Evolutionary conservation across 2,329 filamentous ascomycete species (phyloP).

Genomic region (Cordyceps javanica): DNA sequence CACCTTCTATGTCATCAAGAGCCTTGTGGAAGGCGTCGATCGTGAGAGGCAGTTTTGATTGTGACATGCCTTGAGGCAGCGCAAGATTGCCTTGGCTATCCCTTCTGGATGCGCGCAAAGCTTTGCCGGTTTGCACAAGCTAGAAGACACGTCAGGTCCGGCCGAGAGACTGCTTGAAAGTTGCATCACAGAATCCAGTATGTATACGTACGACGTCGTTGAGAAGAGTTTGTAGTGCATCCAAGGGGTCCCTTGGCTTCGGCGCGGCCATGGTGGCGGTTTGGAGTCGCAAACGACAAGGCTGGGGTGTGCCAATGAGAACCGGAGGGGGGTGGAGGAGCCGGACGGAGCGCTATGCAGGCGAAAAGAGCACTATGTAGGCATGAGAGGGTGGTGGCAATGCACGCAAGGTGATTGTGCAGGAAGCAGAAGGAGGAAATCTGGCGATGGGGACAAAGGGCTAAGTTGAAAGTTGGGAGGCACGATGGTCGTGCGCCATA

Average conservation of each 20-base stretch:
- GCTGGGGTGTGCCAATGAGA: background rate
- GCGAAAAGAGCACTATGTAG: background rate
- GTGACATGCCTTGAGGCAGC: constrained; percentile 26
- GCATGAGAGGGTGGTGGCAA: background rate
- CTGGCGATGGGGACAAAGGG: background rate
- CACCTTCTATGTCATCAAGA: constrained; percentile 50
- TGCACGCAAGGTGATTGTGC: background rate
- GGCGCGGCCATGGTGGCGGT: constrained; percentile 25
- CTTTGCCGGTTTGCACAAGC: constrained; percentile 55
- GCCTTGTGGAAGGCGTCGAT: constrained; percentile 44
- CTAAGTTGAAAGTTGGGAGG: no score
- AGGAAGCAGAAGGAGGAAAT: background rate
- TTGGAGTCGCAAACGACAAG: constrained; percentile 5
- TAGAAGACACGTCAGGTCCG: constrained; percentile 22
- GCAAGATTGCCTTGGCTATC: constrained; percentile 36
- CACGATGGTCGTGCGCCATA: no score
- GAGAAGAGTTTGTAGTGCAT: constrained; percentile 46
- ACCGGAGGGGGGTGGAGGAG: background rate
- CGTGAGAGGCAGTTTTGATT: constrained; percentile 40
- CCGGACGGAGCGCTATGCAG: background rate
- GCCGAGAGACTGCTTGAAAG: background rate
- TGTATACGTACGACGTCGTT: constrained; percentile 46
- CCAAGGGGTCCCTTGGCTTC: constrained; percentile 34
- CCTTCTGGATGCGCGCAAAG: constrained; percentile 42
- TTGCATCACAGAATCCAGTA: background rate